Evolutionary conservation across 2,329 filamentous ascomycete species (phyloP), one percentile per base, ranked within the genome.

Genomic region (Monosporascus sp.): DNA sequence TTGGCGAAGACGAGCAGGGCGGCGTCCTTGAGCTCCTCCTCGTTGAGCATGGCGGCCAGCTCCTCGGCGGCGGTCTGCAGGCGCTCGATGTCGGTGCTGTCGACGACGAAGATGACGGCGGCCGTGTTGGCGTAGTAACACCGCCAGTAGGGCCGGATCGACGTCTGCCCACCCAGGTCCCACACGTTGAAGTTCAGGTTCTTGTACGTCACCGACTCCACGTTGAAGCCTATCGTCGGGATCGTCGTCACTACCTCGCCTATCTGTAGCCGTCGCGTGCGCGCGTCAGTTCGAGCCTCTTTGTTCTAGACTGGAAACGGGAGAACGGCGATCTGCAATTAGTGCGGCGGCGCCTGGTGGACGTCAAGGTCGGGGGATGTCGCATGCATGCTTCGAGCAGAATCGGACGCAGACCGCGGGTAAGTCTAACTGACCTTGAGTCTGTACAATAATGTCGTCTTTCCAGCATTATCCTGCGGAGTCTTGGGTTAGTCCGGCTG

Each of bases 51-150:
- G 17, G 92, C 90, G 53, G 87, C 83, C 52, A 99, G 77, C 74
- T 99, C 94, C 69, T 97, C 94, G 3, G 91, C 86, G 3, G 94
- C 94, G 20, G 92, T 99, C 60, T 91, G 86, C 60, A 99, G 76
- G 59, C 94, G 88, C 68, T 97, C 93, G 68, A 97, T 95, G 79
- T 99, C 94, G 63, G 94, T 99, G 43, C 89, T 94, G 72, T 99
- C 94, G 68, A 99, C 93, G 57, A 99, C 94, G 77, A 99, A 99
- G 67, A 99, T 93, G 61, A 99, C 94, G 18, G 94, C 94, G 31
- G 94, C 93, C 1, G 94, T 99, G 77, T 99, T 97, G 69, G 92
- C 91, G 70, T 97, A 99, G 80, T 99, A 99, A 77, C 94, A 99
- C 71, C 94, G 85, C 94, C 94, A 99, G 78, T 99, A 99, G 2